These are phyloP conservation scores for Pyrenophora teres DNA, from an alignment of 2,329 filamentous ascomycete species.

Conservation along the genomic window DNA sequence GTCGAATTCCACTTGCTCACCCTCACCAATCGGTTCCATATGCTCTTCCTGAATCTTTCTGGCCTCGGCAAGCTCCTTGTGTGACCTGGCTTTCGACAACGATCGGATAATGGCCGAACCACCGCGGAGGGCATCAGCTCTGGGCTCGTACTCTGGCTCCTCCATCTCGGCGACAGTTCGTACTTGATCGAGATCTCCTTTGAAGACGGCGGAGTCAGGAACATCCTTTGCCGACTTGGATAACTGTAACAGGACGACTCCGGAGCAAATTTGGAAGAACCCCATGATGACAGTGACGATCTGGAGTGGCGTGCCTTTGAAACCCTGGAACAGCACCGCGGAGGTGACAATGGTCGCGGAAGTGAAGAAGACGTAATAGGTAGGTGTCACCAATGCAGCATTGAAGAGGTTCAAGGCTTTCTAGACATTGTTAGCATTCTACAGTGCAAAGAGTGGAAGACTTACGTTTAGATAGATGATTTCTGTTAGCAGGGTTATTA, in stretches of 20 bases:
- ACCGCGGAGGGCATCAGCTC: conserved; percentile 93
- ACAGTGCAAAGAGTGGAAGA: conserved; percentile 26
- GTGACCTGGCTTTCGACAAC: conserved; percentile 74
- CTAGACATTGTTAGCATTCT: conserved; percentile 53
- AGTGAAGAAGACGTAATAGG: conserved; percentile 98
- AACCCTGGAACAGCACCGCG: conserved; percentile 87
- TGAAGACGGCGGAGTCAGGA: conserved; percentile 88
- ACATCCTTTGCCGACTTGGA: conserved; percentile 98
- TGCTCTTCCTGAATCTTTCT: conserved; percentile 80
- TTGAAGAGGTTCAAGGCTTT: conserved; percentile 99
- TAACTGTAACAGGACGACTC: conserved; percentile 90
- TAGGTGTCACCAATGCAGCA: conserved; percentile 93
- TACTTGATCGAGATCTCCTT: conserved; percentile 90
- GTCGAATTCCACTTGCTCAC: conserved; percentile 88
- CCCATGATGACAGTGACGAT: conserved; percentile 92
- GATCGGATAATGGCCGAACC: conserved; percentile 84
- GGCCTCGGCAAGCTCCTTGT: conserved; percentile 79
- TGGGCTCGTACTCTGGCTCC: conserved; percentile 94
- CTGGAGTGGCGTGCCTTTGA: conserved; percentile 79
- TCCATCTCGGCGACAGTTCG: conserved; percentile 94
- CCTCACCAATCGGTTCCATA: conserved; percentile 76
- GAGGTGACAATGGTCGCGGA: conserved; percentile 94
- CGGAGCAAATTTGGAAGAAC: conserved; percentile 90
- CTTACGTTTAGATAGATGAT: conserved; percentile 95
- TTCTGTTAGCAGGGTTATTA: conserved; percentile 86